Evolutionary conservation across 2,329 filamentous ascomycete species (phyloP), one percentile per base, ranked within the genome.

Genomic region (Fusarium sp.): DNA sequence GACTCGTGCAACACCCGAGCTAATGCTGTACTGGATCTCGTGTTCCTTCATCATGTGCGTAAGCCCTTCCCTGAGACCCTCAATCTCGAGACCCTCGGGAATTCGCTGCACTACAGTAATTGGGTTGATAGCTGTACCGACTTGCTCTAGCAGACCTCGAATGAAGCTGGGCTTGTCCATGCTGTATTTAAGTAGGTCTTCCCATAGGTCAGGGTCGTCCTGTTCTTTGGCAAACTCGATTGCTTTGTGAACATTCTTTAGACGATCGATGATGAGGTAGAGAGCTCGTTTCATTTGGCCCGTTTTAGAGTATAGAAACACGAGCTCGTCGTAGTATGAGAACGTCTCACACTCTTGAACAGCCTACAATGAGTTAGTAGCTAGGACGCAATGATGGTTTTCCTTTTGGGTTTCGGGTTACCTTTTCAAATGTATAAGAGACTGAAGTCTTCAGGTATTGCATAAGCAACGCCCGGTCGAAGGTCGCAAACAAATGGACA

Each of bases 81-180:
- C 92, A 18, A 99, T 97, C 80, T 98, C 94, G 1, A 99, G 87
- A 0, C 96, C 95, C 79, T 97, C 94, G 0, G 96, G 96, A 34
- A 99, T 99, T 10, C 95, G 90, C 20, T 93, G 89, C 11, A 99
- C 94, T 8, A 99, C 89, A 22, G 92, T 93, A 71, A 98, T 96
- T 0, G 96, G 96, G 78, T 98, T 92, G 78, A 99, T 96, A 4
- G 94, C 91, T 2, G 95, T 98, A 41, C 96, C 96, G 4, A 98
- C 96, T 83, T 98, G 94, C 78, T 98, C 94, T 1, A 99, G 89
- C 8, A 99, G 86, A 0, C 94, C 95, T 18, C 94, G 92, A 75
- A 99, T 98, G 83, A 99, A 99, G 45, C 90, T 90, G 2, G 96
- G 96, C 79, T 98, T 98, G 83, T 98, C 95, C 96, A 99, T 98